Base-by-base conservation (phyloP, 1,284 basidiomycete species). In the Phlebopus sp. region DNA sequence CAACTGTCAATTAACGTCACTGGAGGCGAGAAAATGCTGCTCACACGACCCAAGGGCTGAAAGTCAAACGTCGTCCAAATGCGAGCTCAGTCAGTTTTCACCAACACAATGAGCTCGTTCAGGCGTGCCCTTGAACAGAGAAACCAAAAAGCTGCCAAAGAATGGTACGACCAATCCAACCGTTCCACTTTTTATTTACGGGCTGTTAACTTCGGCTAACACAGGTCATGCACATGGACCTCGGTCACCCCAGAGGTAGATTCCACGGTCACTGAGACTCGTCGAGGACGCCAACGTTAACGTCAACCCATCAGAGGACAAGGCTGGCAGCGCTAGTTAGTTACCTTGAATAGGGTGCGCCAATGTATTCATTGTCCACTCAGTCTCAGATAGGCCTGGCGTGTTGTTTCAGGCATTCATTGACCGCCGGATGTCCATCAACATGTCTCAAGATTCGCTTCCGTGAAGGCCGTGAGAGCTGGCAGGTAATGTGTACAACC, bases 151-250 rank as follows among this genome's bases (percentile, higher is more conserved):
- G 27, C 23, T 15, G 23, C 23, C 5, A 21, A 9, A 23, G 35
- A 39, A 39, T 15, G 39, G 19, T 1, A 18, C 3, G 29, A 15
- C n/a, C 23, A 31, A 14, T 23, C 13, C 30, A 7, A 62, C 64
- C 62, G 62, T 62, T 36, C 59, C 59, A 64, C 59, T 63, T 60
- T 59, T 60, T 56, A 45, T 38, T 37, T 9, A 25, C 25, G 8
- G 25, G 25, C 25, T 21, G 17, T 31, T 43, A 40, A 5, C 51
- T 30, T 54, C 62, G 58, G 62, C 49, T 53, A 53, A 32, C 56
- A 31, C 42, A 5, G 2, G 0, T 11, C n/a, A n/a, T n/a, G n/a
- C 1, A 9, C 25, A 25, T 6, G 5, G 59, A 63, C 59, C 59
- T 58, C 60, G 42, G 56, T 55, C 53, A 64, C 60, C 38, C 11